Base-by-base conservation (phyloP, 2,329 filamentous ascomycete genomes). In the Neopestalotiopsis clavispora region DNA sequence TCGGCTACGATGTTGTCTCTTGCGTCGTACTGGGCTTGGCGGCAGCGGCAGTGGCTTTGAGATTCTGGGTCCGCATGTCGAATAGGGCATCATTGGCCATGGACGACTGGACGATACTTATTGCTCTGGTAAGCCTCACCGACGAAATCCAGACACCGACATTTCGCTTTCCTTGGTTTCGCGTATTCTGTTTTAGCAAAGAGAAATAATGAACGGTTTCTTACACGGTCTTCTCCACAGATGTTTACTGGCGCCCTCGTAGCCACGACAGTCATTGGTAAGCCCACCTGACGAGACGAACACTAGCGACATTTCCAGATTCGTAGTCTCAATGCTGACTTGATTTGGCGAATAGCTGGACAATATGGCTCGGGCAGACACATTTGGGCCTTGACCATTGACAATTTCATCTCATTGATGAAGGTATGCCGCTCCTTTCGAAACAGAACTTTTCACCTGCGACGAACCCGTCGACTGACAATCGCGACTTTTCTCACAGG, bases 71-170 rank as follows among this genome's bases (percentile, higher is more conserved):
- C 69, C 73, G 28, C 67, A 71, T 34, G 72, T 71, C 30, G 68
- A 32, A 60, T 9, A 62, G 30, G n/a, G 66, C 42, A 20, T 13
- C 32, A n/a, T 45, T 68, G 20, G 60, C 57, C n/a, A 58, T 68
- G 6, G 74, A 75, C 38, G 73, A 75, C 62, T 74, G 68, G 42
- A 67, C 74, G 60, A 75, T 75, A 69, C 14, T 74, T n/a, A 52
- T 72, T 40, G 72, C 72, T 10, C 67, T 75, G 49, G 74, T 75
- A 69, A 28, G 74, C 67, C 14, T 38, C 4, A 17, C n/a, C 4
- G 20, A 34, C n/a, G 14, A 34, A 42, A 10, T 28, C 30, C 9
- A 17, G 59, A 20, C 57, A 20, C 23, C 13, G 23, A 38, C n/a
- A 23, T 13, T 38, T 52, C n/a, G 32, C 32, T 30, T 42, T 12